Percentiles rank a stretch among this genome's conserved stretches.
phyloP scores from a whole-genome alignment of 441 rosid genomes.

The Bruguiera hainesii region DNA sequence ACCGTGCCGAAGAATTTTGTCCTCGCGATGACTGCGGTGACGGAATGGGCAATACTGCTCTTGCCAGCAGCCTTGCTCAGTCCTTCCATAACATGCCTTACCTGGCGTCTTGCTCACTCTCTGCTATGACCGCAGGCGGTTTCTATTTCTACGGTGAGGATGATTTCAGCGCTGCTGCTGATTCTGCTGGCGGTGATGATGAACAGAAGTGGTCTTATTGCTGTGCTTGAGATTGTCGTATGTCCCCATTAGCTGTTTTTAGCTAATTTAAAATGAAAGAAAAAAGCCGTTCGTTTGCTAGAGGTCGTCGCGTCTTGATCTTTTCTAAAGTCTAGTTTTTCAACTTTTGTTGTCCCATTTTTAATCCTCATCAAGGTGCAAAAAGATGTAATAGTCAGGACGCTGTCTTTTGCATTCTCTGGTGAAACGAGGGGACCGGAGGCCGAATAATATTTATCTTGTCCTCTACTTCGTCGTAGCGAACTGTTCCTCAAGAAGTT shows the following conservation, averaged over 20 bases:
- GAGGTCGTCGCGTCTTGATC: conserved; percentile 21
- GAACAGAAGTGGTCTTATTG: conserved; percentile 65
- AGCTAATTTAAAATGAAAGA: background rate
- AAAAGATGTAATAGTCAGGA: conserved; percentile 19
- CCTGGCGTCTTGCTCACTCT: conserved; percentile 61
- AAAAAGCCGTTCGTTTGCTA: conserved; percentile 18
- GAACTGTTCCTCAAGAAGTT: too few species aligned
- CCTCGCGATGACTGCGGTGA: conserved; percentile 36
- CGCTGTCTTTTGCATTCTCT: conserved; percentile 27
- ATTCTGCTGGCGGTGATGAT: conserved; percentile 43
- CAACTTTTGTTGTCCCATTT: conserved; percentile 12
- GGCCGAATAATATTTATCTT: conserved; percentile 32
- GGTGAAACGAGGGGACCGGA: conserved; percentile 22
- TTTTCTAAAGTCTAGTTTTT: conserved; percentile 5
- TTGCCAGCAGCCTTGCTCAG: conserved; percentile 52
- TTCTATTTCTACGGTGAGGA: conserved; percentile 56
- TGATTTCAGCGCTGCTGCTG: conserved; percentile 39
- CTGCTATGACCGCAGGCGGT: conserved; percentile 53
- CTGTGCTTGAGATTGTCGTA: conserved; percentile 41
- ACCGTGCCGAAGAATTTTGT: conserved; percentile 67
- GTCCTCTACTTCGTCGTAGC: too few species aligned
- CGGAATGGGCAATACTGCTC: conserved; percentile 28
- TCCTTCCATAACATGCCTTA: conserved; percentile 91
- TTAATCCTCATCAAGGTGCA: conserved; percentile 16
- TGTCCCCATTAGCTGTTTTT: conserved; percentile 7